A percentile compares a stretch with the other conserved stretches of the same genome.
Conservation (phyloP, 164 flowering plant species). For the Amborella trichopoda region DNA sequence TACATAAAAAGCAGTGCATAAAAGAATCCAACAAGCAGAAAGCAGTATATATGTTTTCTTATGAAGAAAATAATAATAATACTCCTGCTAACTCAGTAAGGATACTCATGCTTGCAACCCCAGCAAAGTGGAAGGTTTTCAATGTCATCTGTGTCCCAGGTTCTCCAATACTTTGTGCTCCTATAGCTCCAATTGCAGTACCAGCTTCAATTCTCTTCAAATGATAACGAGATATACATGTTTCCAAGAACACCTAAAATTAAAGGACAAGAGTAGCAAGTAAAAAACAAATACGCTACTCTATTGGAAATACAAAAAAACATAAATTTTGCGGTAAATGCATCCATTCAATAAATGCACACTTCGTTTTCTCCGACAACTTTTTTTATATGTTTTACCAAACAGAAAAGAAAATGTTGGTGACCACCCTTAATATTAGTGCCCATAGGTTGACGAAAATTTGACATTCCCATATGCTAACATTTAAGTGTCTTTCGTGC, state of each 20-base stretch:
- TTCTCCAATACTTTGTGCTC: constrained; percentile 99
- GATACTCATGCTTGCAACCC: constrained; percentile 99
- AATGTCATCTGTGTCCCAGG: constrained; percentile 99
- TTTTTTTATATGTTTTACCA: too few species aligned
- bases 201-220: constrained; percentile 73
- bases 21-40: background rate
- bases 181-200: constrained; percentile 90
- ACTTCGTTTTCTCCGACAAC: too few species aligned
- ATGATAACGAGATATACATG: constrained; percentile 64
- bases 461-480: too few species aligned
- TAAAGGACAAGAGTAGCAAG: too few species aligned
- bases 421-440: too few species aligned
- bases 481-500: too few species aligned
- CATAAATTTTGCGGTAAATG: too few species aligned
- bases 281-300: too few species aligned
- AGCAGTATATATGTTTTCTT: background rate
- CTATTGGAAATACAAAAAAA: too few species aligned
- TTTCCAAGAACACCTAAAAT: constrained; percentile 58
- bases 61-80: background rate
- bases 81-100: constrained; percentile 15
- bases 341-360: too few species aligned
- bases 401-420: too few species aligned
- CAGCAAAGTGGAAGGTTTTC: constrained; percentile 99
- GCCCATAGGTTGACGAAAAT: too few species aligned
- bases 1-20: background rate